Conservation (phyloP, 805 yeast genomes). For the Ogataea methanolica region DNA sequence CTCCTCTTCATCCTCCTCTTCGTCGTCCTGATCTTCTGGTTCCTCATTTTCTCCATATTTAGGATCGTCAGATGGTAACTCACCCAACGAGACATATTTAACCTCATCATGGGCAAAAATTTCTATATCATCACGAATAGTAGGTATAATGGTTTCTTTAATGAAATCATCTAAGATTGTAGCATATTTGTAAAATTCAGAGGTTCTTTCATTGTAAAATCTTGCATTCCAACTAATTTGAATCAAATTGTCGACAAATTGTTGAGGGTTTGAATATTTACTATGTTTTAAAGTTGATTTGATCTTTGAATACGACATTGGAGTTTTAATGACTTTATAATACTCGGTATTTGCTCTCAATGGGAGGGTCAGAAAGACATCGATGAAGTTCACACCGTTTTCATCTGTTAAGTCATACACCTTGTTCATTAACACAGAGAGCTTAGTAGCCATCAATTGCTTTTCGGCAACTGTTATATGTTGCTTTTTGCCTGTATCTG, state of each 20-base stretch:
- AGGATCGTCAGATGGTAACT: conserved; percentile 50
- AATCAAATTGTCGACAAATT: conserved; percentile 70
- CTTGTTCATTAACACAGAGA: conserved; percentile 15
- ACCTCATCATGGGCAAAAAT: conserved; percentile 34
- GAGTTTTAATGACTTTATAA: conserved; percentile 70
- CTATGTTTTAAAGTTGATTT: conserved; percentile 51
- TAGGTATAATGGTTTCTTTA: conserved; percentile 42
- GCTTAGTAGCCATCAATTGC: conserved; percentile 13
- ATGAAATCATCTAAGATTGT: conserved; percentile 50
- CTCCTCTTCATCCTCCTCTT: conserved; percentile 15
- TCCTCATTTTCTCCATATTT: conserved; percentile 9
- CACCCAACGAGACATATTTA: conserved; percentile 63
- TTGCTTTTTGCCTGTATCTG: conserved; percentile 1
- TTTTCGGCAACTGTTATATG: conserved; percentile 15
- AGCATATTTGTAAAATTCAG: conserved; percentile 67
- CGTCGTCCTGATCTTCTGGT: conserved; percentile 18
- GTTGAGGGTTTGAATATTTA: conserved; percentile 56
- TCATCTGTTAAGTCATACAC: conserved; percentile 24
- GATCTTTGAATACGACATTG: conserved; percentile 77
- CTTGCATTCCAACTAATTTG: conserved; percentile 91
- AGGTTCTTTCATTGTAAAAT: conserved; percentile 68
- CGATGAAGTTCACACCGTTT: conserved; percentile 27
- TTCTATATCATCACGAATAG: conserved; percentile 36
- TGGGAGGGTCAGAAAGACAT: conserved; percentile 68
- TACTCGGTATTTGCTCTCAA: conserved; percentile 68